Evolutionary conservation across 2,329 filamentous ascomycete genomes (phyloP).

Genomic region (Aspergillus sp.): DNA sequence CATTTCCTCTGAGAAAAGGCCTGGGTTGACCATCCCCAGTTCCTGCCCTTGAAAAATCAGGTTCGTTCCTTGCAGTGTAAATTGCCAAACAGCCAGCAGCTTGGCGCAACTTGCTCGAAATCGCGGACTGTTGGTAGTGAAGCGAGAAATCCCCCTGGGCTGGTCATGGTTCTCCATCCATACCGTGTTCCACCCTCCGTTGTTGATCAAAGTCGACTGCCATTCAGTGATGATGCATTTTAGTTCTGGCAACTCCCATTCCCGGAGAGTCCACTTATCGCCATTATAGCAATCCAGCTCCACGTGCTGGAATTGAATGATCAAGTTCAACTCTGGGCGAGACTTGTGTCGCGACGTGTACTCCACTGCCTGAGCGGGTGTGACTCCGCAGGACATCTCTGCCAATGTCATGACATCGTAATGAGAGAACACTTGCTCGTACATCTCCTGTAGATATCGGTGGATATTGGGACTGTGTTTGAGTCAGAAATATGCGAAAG

Average conservation of each 20-base stretch:
- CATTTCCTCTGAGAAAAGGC: conserved; percentile 35
- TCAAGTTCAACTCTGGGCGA: conserved; percentile 31
- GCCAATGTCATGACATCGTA: conserved; percentile 35
- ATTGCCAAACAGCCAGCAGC: conserved; percentile 35
- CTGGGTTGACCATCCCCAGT: conserved; percentile 42
- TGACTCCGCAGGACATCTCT: conserved; percentile 29
- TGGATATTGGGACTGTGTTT: conserved; percentile 25
- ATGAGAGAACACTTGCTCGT: conserved; percentile 21
- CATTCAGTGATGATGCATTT: conserved; percentile 35
- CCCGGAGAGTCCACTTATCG: conserved; percentile 19
- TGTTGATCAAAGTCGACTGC: conserved; percentile 43
- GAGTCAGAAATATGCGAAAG: background rate
- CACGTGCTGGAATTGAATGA: conserved; percentile 33
- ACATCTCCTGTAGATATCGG: conserved; percentile 30
- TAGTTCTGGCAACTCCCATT: conserved; percentile 37
- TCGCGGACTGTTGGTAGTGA: conserved; percentile 32
- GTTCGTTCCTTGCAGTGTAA: conserved; percentile 44
- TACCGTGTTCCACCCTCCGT: conserved; percentile 50
- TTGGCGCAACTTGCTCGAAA: conserved; percentile 10
- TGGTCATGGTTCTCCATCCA: conserved; percentile 57
- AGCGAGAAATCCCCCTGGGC: conserved; percentile 23
- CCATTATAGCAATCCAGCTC: conserved; percentile 18
- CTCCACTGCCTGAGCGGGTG: conserved; percentile 25
- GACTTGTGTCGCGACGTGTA: conserved; percentile 22
- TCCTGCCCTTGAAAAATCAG: conserved; percentile 46